Conservation (phyloP, 2,329 filamentous ascomycete species). For the Fusarium sp. region DNA sequence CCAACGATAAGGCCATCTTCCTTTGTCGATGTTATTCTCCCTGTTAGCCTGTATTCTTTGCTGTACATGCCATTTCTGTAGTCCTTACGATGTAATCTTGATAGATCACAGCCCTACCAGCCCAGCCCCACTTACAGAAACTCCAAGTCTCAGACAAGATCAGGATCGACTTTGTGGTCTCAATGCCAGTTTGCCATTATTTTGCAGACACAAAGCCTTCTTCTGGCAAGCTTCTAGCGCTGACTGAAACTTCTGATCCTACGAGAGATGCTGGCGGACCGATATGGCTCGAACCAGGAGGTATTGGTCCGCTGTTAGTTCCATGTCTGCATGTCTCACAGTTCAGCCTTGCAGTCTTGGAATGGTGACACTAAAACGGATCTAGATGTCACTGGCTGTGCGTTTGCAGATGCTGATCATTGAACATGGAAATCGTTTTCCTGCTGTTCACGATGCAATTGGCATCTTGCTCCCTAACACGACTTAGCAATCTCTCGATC, state of each 20-base stretch:
- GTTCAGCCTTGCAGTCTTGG: slow-evolving; percentile 24
- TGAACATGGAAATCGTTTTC: not conserved
- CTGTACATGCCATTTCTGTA: not conserved
- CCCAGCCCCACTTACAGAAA: not conserved
- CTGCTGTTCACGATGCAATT: not conserved
- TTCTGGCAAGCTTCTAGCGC: slow-evolving; percentile 31
- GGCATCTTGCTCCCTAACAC: not conserved
- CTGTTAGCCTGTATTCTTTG: not conserved
- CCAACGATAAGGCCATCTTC: slow-evolving; percentile 5
- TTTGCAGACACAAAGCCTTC: slow-evolving; percentile 7
- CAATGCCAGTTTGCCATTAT: slow-evolving; percentile 23
- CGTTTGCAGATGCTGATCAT: slow-evolving; percentile 4
- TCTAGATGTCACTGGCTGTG: not conserved
- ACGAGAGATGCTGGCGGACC: not conserved
- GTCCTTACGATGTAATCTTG: not conserved
- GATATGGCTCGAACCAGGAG: slow-evolving; percentile 8
- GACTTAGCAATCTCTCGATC: not conserved
- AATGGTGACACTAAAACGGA: not conserved
- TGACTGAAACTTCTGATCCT: slow-evolving; percentile 7
- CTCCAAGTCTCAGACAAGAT: not conserved
- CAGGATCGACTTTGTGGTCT: slow-evolving; percentile 18
- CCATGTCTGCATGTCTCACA: slow-evolving; percentile 1
- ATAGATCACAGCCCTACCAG: not conserved
- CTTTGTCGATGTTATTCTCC: not conserved
- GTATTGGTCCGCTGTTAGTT: slow-evolving; percentile 14